phyloP scores from a whole-genome alignment of 805 yeast genomes.

The Yarrowia sp. region DNA sequence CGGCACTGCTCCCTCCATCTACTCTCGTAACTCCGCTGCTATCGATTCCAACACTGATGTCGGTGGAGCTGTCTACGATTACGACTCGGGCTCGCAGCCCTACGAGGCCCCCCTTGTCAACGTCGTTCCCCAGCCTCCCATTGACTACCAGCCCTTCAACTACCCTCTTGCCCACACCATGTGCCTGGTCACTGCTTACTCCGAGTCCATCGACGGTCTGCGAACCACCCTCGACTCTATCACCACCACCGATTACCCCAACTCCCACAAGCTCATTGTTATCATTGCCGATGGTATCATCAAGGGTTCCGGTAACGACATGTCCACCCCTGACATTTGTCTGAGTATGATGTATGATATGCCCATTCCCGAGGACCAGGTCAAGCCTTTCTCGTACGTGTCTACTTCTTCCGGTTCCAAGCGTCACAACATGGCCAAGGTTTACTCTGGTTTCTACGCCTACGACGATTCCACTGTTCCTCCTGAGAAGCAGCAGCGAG shows the following conservation, averaged over 20 bases:
- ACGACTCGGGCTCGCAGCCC: constrained; percentile 13
- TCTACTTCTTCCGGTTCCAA: constrained; percentile 93
- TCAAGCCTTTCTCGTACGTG: constrained; percentile 79
- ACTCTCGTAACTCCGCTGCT: constrained; percentile 21
- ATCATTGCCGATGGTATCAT: constrained; percentile 91
- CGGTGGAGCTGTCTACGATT: background rate
- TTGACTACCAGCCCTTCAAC: constrained; percentile 79
- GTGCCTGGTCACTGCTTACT: constrained; percentile 85
- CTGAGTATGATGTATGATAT: constrained; percentile 83
- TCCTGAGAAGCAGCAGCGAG: constrained; percentile 70
- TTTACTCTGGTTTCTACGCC: constrained; percentile 89
- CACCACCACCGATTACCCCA: constrained; percentile 94
- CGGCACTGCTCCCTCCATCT: background rate
- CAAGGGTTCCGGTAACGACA: constrained; percentile 89
- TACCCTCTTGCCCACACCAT: constrained; percentile 73
- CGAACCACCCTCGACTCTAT: constrained; percentile 87
- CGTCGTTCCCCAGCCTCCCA: constrained; percentile 88
- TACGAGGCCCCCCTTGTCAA: constrained; percentile 45
- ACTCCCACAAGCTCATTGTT: constrained; percentile 82
- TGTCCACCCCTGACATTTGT: constrained; percentile 85
- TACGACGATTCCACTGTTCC: constrained; percentile 76
- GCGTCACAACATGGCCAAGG: constrained; percentile 97
- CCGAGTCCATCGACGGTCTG: constrained; percentile 84
- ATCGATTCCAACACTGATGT: constrained; percentile 22
- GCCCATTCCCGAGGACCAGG: constrained; percentile 66